Evolutionary conservation across 176 grass and related monocot genomes (phyloP).

Genomic region (Cenchrus fungigraminus): DNA sequence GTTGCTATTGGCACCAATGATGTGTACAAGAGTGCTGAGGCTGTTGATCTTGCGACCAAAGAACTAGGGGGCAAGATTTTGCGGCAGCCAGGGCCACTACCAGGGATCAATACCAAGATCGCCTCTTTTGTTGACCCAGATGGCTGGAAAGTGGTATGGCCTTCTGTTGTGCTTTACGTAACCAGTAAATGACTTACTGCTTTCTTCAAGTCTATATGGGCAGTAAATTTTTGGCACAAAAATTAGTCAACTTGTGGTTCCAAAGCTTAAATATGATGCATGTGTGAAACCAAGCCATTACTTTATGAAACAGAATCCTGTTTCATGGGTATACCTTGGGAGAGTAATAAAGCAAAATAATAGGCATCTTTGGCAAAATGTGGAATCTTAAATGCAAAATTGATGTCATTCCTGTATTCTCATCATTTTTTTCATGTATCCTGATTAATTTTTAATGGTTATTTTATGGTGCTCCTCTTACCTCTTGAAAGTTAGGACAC

Average conservation of each 20-base stretch:
- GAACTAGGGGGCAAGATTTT: slow-evolving; percentile 94
- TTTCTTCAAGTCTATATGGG: not conserved
- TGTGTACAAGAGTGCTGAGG: slow-evolving; percentile 89
- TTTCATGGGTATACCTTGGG: not conserved
- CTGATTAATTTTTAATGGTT: not conserved
- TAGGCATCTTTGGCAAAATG: not conserved
- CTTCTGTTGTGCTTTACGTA: slow-evolving; percentile 18
- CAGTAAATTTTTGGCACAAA: not conserved
- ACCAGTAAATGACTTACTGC: no score
- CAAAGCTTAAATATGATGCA: slow-evolving; percentile 7
- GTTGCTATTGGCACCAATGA: slow-evolving; percentile 95
- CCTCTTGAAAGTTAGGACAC: not conserved
- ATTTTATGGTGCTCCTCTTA: not conserved
- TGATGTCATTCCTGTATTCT: not conserved
- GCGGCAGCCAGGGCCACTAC: slow-evolving; percentile 79
- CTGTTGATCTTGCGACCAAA: slow-evolving; percentile 69
- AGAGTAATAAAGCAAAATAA: slow-evolving; percentile 57
- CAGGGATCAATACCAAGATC: slow-evolving; percentile 90
- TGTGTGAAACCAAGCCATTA: not conserved
- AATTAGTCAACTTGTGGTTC: not conserved
- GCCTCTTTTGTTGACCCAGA: slow-evolving; percentile 95
- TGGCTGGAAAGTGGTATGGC: slow-evolving; percentile 96
- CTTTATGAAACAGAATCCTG: not conserved
- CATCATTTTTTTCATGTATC: not conserved
- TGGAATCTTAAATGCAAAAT: not conserved